Evolutionary conservation across 768 basidiomycete genomes (phyloP), one percentile per base, ranked within the genome.

Genomic region (Lepiota venenata): DNA sequence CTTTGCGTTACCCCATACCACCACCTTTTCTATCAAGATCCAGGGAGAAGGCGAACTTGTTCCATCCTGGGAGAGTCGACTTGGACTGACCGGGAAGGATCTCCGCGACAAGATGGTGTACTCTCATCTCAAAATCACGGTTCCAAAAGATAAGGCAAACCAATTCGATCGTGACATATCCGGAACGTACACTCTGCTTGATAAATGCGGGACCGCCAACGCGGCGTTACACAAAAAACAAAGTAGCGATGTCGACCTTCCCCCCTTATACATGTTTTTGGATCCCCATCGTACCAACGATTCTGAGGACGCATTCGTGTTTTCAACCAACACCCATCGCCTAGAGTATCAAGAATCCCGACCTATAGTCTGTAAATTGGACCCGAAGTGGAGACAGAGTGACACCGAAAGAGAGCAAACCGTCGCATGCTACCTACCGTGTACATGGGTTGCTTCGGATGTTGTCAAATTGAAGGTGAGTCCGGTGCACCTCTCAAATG

Each of bases 201-300:
- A 90, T 58, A 87, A 86, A 64, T 98, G 95, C 54, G 93, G 94
- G 6, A 92, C 91, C 1, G 92, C 95, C 7, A 92, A 89, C 64
- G 78, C 80, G 21, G 88, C 88, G 18, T 74, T 98, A 44, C 93
- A 96, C 69, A 85, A 82, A 68, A 85, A 81, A 58, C 64, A 75
- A 20, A 51, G 66, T 0, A 74, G 72, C n/a, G 82, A 84, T n/a
- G 60, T 51, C 2, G 63, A 69, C 6, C 69, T 83, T 25, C 85
- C 87, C 0, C 80, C 87, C 0, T 64, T 97, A 10, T 93, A 85
- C 72, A 74, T 91, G 74, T 79, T 97, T 61, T 81, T 97, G 61
- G 93, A 97, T 64, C 93, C 94, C 12, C 85, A 88, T 32, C 82
- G 93, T 1, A 92, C 91, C 3, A 82, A 85, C 51, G 77, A 85